A percentile compares a stretch with the other conserved stretches of the same genome.
Evolutionary conservation across 257 asterid genomes (phyloP).

Genomic region (Nicotiana obtusifolia): DNA sequence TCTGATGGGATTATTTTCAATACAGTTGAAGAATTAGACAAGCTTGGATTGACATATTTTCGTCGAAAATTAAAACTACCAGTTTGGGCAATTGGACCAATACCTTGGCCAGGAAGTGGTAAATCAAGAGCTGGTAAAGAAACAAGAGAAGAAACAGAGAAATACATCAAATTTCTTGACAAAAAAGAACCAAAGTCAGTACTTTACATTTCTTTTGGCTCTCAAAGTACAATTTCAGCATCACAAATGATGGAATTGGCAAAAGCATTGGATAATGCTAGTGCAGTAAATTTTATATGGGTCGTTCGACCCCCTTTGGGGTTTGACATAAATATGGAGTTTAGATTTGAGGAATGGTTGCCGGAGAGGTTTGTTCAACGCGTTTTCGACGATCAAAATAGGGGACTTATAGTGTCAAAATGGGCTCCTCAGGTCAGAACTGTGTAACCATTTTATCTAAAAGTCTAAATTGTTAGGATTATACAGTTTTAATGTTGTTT

Average conservation of each 20-base stretch:
- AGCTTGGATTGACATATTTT: constrained; percentile 19
- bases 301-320: constrained; percentile 38
- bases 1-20: constrained; percentile 36
- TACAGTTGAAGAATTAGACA: constrained; percentile 33
- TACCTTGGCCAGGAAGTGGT: constrained; percentile 7
- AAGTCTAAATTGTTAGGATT: neutral
- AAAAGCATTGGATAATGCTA: constrained; percentile 22
- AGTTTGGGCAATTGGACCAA: constrained; percentile 27
- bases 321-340: constrained; percentile 31
- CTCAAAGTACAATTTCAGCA: constrained; percentile 29
- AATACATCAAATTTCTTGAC: constrained; percentile 30
- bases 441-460: neutral
- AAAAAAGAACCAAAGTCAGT: constrained; percentile 24
- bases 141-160: constrained; percentile 11
- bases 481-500: too few species aligned
- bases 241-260: constrained; percentile 29
- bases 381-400: constrained; percentile 14
- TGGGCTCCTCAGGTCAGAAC: constrained; percentile 39
- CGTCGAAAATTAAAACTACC: constrained; percentile 18
- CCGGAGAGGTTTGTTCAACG: constrained; percentile 46
- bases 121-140: constrained; percentile 20
- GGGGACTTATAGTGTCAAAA: constrained; percentile 31
- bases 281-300: constrained; percentile 28
- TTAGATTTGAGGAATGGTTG: constrained; percentile 46
- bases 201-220: constrained; percentile 38